These are phyloP conservation scores for Blastobotrys petasosporus DNA, from an alignment of 1,139 yeast genomes.

Conservation along the genomic window DNA sequence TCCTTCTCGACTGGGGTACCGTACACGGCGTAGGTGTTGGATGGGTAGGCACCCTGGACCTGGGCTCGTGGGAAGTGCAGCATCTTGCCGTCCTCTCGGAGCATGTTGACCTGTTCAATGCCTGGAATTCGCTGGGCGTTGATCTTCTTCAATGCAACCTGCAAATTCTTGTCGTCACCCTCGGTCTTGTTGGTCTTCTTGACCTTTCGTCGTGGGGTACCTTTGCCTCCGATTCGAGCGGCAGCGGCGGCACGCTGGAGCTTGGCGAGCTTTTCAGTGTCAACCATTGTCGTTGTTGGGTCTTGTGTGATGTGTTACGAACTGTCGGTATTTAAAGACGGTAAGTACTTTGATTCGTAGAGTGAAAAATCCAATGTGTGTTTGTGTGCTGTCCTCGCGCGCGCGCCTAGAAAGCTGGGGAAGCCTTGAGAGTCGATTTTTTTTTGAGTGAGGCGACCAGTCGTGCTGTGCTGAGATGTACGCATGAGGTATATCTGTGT, in stretches of 20 bases:
- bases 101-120: conserved; percentile 95
- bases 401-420: too few species aligned
- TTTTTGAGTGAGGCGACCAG: too few species aligned
- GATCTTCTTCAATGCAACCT: conserved; percentile 82
- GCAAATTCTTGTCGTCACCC: conserved; percentile 86
- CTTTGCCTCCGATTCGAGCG: conserved; percentile 41
- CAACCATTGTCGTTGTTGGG: conserved; percentile 22
- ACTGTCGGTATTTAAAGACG: too few species aligned
- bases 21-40: conserved; percentile 91
- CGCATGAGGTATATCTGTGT: too few species aligned
- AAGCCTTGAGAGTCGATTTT: too few species aligned
- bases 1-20: conserved; percentile 95
- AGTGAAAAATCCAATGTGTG: too few species aligned
- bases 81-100: conserved; percentile 94
- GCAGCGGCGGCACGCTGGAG: conserved; percentile 33
- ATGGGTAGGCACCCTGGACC: conserved; percentile 86
- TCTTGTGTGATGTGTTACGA: neutral
- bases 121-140: conserved; percentile 85
- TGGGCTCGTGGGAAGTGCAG: conserved; percentile 93
- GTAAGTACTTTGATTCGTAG: too few species aligned
- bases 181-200: conserved; percentile 68
- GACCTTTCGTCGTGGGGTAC: conserved; percentile 59
- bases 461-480: too few species aligned
- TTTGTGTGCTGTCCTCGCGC: too few species aligned
- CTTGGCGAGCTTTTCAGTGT: conserved; percentile 37